These are phyloP conservation scores for Fraxinus angustifolia DNA, from an alignment of 305 asterid genomes.

Conservation along the genomic window DNA sequence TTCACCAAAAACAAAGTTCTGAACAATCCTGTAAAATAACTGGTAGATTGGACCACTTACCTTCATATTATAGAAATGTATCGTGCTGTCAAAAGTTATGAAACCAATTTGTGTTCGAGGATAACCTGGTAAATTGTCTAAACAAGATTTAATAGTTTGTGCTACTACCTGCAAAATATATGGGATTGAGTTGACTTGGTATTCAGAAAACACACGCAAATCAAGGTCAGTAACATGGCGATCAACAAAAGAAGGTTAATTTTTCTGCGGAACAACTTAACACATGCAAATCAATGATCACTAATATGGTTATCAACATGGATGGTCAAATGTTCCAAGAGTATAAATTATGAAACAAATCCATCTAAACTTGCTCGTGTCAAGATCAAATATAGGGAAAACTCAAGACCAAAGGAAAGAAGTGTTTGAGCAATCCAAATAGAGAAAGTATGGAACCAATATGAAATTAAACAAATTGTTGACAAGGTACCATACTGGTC, in stretches of 20 bases:
- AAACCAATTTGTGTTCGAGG: constrained; percentile 95
- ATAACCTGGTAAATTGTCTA: constrained; percentile 86
- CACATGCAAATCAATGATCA: background rate
- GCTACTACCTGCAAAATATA: constrained; percentile 65
- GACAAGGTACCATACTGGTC: background rate
- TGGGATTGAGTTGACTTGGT: constrained; percentile 8
- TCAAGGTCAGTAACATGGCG: background rate
- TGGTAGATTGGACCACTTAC: constrained; percentile 29
- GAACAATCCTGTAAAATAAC: constrained; percentile 16
- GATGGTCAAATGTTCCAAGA: background rate
- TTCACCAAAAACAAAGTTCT: constrained; percentile 15
- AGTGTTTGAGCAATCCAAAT: background rate
- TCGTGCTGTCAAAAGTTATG: constrained; percentile 88
- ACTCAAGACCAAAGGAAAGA: background rate
- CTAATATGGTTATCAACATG: background rate
- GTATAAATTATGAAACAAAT: background rate
- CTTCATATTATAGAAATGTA: constrained; percentile 96
- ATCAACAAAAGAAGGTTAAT: background rate
- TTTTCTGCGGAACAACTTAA: background rate
- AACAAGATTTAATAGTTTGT: constrained; percentile 76
- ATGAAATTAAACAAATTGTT: background rate
- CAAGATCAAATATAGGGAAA: background rate
- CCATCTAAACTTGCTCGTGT: background rate
- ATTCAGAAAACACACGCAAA: constrained; percentile 12
- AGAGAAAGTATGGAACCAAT: background rate